phyloP scores from a whole-genome alignment of 768 basidiomycete genomes.

The Auricularia auricula-judae region DNA sequence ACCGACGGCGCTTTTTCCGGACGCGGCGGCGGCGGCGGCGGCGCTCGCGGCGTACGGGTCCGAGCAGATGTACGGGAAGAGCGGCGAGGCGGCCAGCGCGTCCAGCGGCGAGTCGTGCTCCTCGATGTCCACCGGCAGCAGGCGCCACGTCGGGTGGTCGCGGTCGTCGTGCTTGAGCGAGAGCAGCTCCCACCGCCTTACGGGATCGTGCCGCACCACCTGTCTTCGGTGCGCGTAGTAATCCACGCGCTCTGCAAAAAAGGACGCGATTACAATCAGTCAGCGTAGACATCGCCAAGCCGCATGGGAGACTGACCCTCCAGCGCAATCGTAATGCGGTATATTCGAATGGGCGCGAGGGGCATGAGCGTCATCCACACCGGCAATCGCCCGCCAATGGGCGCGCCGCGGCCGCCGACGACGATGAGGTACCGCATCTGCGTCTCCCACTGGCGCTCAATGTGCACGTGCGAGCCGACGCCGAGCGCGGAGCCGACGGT shows the following conservation, averaged over 20 bases:
- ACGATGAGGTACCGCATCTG: slow-evolving; percentile 76
- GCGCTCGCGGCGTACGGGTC: slow-evolving; percentile 24
- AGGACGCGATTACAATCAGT: neutral
- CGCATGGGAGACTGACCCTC: slow-evolving; percentile 49
- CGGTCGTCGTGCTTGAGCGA: slow-evolving; percentile 42
- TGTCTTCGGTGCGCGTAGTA: slow-evolving; percentile 64
- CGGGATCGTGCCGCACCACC: slow-evolving; percentile 57
- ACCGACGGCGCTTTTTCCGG: neutral
- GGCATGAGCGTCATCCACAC: slow-evolving; percentile 76
- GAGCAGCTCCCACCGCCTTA: slow-evolving; percentile 50
- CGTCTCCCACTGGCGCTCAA: slow-evolving; percentile 86
- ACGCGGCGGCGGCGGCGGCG: slow-evolving; percentile 43
- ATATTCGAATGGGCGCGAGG: slow-evolving; percentile 69
- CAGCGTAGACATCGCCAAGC: neutral
- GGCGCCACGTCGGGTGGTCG: slow-evolving; percentile 56
- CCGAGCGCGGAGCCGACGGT: slow-evolving; percentile 13
- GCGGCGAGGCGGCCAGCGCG: slow-evolving; percentile 27
- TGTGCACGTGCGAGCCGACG: slow-evolving; percentile 43
- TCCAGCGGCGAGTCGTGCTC: slow-evolving; percentile 58
- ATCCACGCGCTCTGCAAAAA: slow-evolving; percentile 58
- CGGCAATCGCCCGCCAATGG: slow-evolving; percentile 74
- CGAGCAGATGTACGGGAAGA: slow-evolving; percentile 13
- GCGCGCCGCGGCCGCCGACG: slow-evolving; percentile 63
- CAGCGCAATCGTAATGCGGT: slow-evolving; percentile 57
- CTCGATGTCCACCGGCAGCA: slow-evolving; percentile 56